A percentile compares a stretch with the other conserved stretches of the same genome.
Conservation (phyloP, 2,329 filamentous ascomycete genomes). For the Aspergillus uvarum region DNA sequence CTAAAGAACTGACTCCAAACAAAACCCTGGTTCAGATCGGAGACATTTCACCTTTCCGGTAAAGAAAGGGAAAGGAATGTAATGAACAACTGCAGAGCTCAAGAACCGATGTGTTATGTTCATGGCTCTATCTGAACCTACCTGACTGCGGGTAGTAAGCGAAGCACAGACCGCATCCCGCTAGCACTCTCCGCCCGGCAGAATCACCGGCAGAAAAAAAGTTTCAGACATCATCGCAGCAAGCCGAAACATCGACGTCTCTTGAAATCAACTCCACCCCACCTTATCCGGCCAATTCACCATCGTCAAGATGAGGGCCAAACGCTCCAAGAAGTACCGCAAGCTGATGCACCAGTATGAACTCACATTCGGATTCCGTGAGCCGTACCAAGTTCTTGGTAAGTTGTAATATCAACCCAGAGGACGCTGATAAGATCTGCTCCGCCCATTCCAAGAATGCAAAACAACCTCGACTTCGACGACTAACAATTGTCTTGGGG, state of each 20-base stretch:
- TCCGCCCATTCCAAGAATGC: neutral
- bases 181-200: slow-evolving; percentile 34
- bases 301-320: slow-evolving; percentile 61
- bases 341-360: slow-evolving; percentile 95
- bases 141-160: neutral
- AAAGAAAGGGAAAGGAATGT: too few species aligned
- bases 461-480: slow-evolving; percentile 9
- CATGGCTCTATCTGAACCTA: too few species aligned
- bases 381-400: slow-evolving; percentile 88
- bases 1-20: neutral
- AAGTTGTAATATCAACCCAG: slow-evolving; percentile 25
- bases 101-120: too few species aligned
- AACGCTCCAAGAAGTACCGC: slow-evolving; percentile 70
- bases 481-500: slow-evolving; percentile 8
- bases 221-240: slow-evolving; percentile 14
- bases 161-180: slow-evolving; percentile 29
- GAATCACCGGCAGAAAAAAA: slow-evolving; percentile 33
- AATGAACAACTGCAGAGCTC: too few species aligned
- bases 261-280: slow-evolving; percentile 7
- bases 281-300: slow-evolving; percentile 7
- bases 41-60: too few species aligned
- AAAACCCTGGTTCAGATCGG: too few species aligned
- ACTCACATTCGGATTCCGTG: slow-evolving; percentile 83
- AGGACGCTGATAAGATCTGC: neutral
- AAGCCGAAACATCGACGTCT: slow-evolving; percentile 9